These are phyloP conservation scores for Curvularia spicifera DNA, from an alignment of 2,329 filamentous ascomycete species.

Conservation along the genomic window DNA sequence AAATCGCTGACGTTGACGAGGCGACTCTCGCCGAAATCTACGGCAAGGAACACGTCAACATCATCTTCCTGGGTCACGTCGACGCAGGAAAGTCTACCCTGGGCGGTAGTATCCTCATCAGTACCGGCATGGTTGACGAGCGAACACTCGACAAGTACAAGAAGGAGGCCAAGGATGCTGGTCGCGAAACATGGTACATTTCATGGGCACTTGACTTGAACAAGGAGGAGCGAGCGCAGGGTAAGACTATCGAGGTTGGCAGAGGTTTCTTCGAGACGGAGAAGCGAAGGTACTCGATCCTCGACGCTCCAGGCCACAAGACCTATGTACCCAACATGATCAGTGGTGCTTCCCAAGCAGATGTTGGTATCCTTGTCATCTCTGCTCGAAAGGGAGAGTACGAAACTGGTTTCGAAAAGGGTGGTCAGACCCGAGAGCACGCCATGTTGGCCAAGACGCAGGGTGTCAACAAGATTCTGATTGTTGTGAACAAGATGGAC, in stretches of 20 bases:
- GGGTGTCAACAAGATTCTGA: slow-evolving; percentile 93
- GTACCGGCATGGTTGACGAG: slow-evolving; percentile 99
- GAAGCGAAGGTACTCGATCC: slow-evolving; percentile 92
- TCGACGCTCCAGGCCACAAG: slow-evolving; percentile 97
- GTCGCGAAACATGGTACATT: slow-evolving; percentile 97
- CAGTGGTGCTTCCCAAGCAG: slow-evolving; percentile 72
- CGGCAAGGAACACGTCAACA: slow-evolving; percentile 91
- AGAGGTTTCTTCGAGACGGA: slow-evolving; percentile 93
- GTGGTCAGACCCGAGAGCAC: slow-evolving; percentile 96
- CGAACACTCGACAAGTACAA: slow-evolving; percentile 94
- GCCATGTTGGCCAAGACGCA: slow-evolving; percentile 98
- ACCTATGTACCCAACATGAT: slow-evolving; percentile 99
- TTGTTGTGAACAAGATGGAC: slow-evolving; percentile 97
- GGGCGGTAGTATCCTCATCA: slow-evolving; percentile 89
- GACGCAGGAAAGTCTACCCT: slow-evolving; percentile 98
- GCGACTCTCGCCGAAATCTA: slow-evolving; percentile 92
- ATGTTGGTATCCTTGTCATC: slow-evolving; percentile 89
- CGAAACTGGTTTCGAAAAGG: slow-evolving; percentile 96
- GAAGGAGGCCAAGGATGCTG: slow-evolving; percentile 91
- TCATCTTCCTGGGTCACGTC: slow-evolving; percentile 98
- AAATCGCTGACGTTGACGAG: slow-evolving; percentile 79
- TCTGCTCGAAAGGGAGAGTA: slow-evolving; percentile 98
- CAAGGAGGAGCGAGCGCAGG: slow-evolving; percentile 93
- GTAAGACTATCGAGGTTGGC: slow-evolving; percentile 97
- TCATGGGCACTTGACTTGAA: slow-evolving; percentile 98